phyloP scores from a whole-genome alignment of 352 stramenopile genomes.

The Lagenidium giganteum region DNA sequence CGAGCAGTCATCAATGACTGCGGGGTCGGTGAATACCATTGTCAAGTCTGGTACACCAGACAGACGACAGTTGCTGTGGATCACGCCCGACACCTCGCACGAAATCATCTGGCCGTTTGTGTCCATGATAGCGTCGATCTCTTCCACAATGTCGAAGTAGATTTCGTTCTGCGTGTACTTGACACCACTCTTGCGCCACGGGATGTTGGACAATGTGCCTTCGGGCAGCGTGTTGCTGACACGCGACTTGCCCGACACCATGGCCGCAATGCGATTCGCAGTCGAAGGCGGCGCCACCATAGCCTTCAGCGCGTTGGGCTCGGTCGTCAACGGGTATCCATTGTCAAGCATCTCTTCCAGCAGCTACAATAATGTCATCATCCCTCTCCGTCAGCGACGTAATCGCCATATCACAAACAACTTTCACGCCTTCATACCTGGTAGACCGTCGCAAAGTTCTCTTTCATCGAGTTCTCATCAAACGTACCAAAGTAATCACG shows the following conservation, averaged over 20 bases:
- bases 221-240: conserved; percentile 91
- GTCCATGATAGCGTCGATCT: conserved; percentile 97
- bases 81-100: conserved; percentile 92
- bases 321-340: conserved; percentile 95
- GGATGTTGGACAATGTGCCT: conserved; percentile 94
- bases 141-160: conserved; percentile 98
- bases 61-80: conserved; percentile 94
- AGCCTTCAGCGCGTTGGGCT: conserved; percentile 96
- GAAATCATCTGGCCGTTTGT: conserved; percentile 88
- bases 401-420: not conserved
- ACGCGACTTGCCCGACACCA: conserved; percentile 86
- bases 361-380: conserved; percentile 38
- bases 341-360: conserved; percentile 98
- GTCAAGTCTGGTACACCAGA: conserved; percentile 96
- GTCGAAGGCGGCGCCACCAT: conserved; percentile 96
- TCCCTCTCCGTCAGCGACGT: too few relatives aligned
- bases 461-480: conserved; percentile 96
- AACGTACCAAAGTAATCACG: conserved; percentile 96
- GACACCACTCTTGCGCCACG: conserved; percentile 95
- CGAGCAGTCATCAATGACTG: conserved; percentile 96
- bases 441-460: conserved; percentile 97
- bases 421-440: conserved; percentile 40
- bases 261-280: conserved; percentile 83
- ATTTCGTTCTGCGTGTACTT: conserved; percentile 98
- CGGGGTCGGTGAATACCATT: conserved; percentile 95